A percentile compares a stretch with the other conserved stretches of the same genome.
Evolutionary conservation across 2,329 filamentous ascomycete species (phyloP).

Genomic region (Cercospora zeae-maydis): DNA sequence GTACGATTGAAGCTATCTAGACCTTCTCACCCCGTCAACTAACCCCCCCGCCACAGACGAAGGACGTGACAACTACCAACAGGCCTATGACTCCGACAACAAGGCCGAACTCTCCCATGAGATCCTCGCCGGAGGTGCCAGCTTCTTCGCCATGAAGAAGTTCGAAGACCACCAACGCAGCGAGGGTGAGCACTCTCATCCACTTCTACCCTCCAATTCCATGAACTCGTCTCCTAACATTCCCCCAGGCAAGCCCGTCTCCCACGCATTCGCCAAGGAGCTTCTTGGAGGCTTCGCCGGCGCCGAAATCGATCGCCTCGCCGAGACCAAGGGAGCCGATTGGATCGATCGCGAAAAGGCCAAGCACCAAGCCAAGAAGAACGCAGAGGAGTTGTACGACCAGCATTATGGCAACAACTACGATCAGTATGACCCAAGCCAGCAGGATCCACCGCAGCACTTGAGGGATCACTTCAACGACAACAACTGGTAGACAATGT

Average conservation of each 20-base stretch:
- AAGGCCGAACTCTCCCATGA: slow-evolving; percentile 68
- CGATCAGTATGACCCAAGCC: slow-evolving; percentile 47
- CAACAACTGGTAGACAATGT: slow-evolving; percentile 15
- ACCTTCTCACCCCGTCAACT: background rate
- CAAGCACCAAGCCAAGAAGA: slow-evolving; percentile 45
- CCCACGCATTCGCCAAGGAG: slow-evolving; percentile 75
- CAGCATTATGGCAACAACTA: slow-evolving; percentile 46
- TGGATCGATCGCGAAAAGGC: slow-evolving; percentile 48
- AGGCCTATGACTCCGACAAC: slow-evolving; percentile 50
- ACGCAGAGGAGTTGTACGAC: slow-evolving; percentile 48
- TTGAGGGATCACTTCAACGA: slow-evolving; percentile 34
- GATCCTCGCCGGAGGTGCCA: slow-evolving; percentile 68
- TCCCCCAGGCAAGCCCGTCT: slow-evolving; percentile 61
- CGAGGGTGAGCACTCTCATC: slow-evolving; percentile 44
- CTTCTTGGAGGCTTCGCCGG: slow-evolving; percentile 67
- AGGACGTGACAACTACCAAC: slow-evolving; percentile 52
- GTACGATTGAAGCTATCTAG: background rate
- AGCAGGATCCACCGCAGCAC: slow-evolving; percentile 37
- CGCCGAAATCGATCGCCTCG: slow-evolving; percentile 71
- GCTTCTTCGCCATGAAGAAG: slow-evolving; percentile 75
- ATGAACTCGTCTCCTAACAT: background rate
- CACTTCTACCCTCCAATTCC: background rate
- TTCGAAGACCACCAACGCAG: slow-evolving; percentile 72
- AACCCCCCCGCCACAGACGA: slow-evolving; percentile 42
- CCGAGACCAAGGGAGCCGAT: slow-evolving; percentile 55